Base-by-base conservation (phyloP, 1,284 basidiomycete species). In the Ceratobasidium theobromae region DNA sequence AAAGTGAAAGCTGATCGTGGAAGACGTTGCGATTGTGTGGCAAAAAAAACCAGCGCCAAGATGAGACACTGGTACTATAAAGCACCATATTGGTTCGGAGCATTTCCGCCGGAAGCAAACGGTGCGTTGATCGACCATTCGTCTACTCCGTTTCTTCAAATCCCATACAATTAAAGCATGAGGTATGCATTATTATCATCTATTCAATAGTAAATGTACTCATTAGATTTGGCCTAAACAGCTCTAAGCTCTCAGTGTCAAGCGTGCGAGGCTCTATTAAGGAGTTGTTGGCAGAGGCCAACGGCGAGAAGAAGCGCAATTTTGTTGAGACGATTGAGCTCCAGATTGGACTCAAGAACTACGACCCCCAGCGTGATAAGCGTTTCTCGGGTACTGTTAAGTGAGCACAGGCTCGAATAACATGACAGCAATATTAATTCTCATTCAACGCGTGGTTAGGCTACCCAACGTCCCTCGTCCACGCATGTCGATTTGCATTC, bases 401-500 rank as follows among this genome's bases (percentile, higher is more conserved):
- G 89, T 91, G 69, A 67, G 82, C 76, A 11, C 9, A 51, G 25
- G 9, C n/a, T 21, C 12, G 16, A 57, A 28, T 27, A 25, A 46
- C n/a, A 23, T 45, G 23, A 25, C 11, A 48, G 21, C 21, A 18
- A 21, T 8, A 30, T 41, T 23, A 45, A 27, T 30, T 49, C 53
- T 60, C 72, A 72, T 41, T 70, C 74, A 73, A 51, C 69, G n/a
- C n/a, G n/a, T n/a, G n/a, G n/a, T 46, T 72, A 94, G 92, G 82
- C 87, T 99, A 67, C 96, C 96, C 75, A 87, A 97, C 77, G 86
- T 98, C 72, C 97, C 97, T 74, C 94, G 96, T 73, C 96, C 96
- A 68, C 91, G 96, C 82, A 98, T 99, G 96, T 92, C 91, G 75
- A 89, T 99, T 77, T 98, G 96, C 86, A 98, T 99, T 86, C 91